Conservation (phyloP, 2,329 filamentous ascomycete species). For the Penicillium sclerotigenum region DNA sequence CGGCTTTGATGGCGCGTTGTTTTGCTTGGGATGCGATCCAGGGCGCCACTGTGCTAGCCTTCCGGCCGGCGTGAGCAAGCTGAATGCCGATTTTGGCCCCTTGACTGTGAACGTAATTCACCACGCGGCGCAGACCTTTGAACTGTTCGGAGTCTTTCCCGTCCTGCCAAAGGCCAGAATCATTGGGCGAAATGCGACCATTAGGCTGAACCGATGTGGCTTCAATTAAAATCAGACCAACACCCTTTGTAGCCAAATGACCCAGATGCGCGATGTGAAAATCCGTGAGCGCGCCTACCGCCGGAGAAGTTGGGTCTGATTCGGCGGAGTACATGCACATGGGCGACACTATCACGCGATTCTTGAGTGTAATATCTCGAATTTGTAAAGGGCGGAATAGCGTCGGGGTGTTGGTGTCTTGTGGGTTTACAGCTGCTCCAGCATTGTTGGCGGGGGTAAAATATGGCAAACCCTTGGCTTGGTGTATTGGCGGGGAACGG, state of each 20-base stretch:
- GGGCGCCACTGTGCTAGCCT: conserved; percentile 55
- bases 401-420: conserved; percentile 46
- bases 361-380: conserved; percentile 58
- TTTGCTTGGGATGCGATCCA: conserved; percentile 32
- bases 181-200: conserved; percentile 71
- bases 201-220: conserved; percentile 71
- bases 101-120: conserved; percentile 76
- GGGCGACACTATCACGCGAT: conserved; percentile 61
- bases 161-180: conserved; percentile 70
- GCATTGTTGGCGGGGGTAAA: conserved; percentile 39
- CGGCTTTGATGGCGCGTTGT: conserved; percentile 36
- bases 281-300: conserved; percentile 65
- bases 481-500: conserved; percentile 6
- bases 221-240: conserved; percentile 70
- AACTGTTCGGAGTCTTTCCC: conserved; percentile 58
- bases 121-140: conserved; percentile 61
- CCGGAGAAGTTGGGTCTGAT: conserved; percentile 38
- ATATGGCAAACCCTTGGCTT: conserved; percentile 34
- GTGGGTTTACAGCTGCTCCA: conserved; percentile 35
- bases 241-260: conserved; percentile 70
- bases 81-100: conserved; percentile 74
- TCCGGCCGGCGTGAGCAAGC: conserved; percentile 72
- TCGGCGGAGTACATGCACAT: conserved; percentile 65
- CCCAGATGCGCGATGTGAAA: conserved; percentile 82
- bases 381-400: conserved; percentile 57